Percentiles rank a stretch among this genome's conserved stretches.
Conservation (phyloP, 345 rosid species). For the Syzygium jambos region DNA sequence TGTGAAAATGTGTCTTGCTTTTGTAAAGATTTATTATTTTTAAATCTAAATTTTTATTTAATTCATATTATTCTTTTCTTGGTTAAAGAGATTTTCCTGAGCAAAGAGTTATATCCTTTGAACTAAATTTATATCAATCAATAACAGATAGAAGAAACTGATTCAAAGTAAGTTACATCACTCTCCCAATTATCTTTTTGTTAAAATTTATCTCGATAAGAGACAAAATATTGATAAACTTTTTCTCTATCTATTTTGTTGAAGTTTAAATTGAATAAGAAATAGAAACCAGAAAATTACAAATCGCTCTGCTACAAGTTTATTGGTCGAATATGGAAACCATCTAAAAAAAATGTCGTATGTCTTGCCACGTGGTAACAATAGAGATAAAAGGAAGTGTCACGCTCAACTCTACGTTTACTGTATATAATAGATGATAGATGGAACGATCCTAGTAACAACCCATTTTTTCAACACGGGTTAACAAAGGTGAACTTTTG, state of each 20-base stretch:
- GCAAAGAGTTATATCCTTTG: not conserved
- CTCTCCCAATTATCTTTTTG: not conserved
- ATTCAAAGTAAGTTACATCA: not conserved
- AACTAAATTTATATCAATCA: not conserved
- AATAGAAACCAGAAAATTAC: not conserved
- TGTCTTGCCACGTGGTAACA: not conserved
- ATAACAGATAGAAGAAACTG: not conserved
- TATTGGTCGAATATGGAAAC: too few species aligned
- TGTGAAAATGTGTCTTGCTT: not conserved
- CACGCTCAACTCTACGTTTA: too few species aligned
- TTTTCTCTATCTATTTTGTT: not conserved
- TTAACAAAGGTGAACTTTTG: too few species aligned
- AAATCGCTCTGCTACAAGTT: not conserved
- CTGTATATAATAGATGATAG: too few species aligned
- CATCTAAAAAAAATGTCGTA: not conserved
- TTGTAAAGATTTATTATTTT: too few species aligned
- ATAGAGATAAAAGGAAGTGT: not conserved
- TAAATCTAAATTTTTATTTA: too few species aligned
- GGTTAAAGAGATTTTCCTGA: not conserved
- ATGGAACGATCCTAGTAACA: rapidly evolving
- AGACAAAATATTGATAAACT: not conserved
- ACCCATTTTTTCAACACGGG: too few species aligned
- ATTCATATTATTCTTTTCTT: not conserved
- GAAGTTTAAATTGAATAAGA: not conserved
- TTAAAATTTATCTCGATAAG: not conserved